Evolutionary conservation across 164 flowering plant genomes (phyloP), one percentile per base, ranked within the genome.

Genomic region (Buxus sempervirens): DNA sequence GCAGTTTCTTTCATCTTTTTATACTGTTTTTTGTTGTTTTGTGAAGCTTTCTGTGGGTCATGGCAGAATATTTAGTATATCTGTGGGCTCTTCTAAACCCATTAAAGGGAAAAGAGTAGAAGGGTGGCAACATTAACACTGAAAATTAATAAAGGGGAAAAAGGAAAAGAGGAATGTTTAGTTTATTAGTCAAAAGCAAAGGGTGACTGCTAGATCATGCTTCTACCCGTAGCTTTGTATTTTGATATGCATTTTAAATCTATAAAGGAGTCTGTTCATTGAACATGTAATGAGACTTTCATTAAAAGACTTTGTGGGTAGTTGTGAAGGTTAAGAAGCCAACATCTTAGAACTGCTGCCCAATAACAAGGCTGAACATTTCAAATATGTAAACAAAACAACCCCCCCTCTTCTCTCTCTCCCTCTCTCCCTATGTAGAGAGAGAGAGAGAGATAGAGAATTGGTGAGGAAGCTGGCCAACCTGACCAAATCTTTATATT

Each of bases 281-380:
- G 51, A 15, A 15, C 7, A 36, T 36, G 49, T 32, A 18, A 71
- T 26, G n/a, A 64, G 13, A 55, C 58, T 67, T 67, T 57, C 62
- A 62, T 49, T 58, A 26, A 55, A 72, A 55, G 70, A 26, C 23
- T 48, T 68, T 27, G 38, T 59, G 61, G 70, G 51, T 69, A 41
- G 66, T 69, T 69, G 73, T 73, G 72, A 62, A 61, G 58, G 71
- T 67, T 73, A 38, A 63, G 75, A 63, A 63, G 75, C 71, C 71
- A 67, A 62, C 63, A 28, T 67, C 67, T 22, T 27, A 32, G 38
- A 32, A 32, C 38, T 32, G 38, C 7, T 32, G 38, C n/a, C n/a
- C n/a, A n/a, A n/a, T n/a, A n/a, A n/a, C n/a, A n/a, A n/a, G n/a
- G 5, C 45, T 41, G 8, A 5, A 5, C 12, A 5, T 41, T 12